Percentiles rank a stretch among this genome's conserved stretches.
Conservation (phyloP, 169 alveolate species). For the Toxoplasma gondii region DNA sequence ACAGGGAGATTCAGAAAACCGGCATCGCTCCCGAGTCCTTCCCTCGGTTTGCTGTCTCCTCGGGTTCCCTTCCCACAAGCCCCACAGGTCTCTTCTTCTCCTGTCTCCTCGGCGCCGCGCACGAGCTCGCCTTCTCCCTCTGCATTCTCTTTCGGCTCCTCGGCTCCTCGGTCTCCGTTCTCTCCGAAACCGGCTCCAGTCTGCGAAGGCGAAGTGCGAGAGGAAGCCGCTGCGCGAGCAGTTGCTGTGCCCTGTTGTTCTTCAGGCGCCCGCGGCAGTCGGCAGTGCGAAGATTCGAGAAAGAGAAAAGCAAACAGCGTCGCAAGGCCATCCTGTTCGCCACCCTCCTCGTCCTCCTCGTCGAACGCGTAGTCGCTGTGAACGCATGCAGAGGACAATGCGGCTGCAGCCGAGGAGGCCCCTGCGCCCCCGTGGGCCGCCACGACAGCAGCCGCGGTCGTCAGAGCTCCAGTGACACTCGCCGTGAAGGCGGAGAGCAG, state of each 20-base stretch:
- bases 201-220: no score
- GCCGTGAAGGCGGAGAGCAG: neutral
- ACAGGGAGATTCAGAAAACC: neutral
- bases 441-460: neutral
- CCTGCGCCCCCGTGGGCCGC: constrained; percentile 10
- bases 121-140: no score
- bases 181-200: no score
- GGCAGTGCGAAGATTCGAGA: neutral
- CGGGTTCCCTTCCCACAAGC: neutral
- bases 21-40: neutral
- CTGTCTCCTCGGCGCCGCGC: no score
- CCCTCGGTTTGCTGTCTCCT: neutral
- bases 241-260: no score
- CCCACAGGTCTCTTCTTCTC: neutral
- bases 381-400: neutral
- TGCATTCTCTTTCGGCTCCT: no score
- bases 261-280: neutral
- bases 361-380: constrained; percentile 6
- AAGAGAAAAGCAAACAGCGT: neutral
- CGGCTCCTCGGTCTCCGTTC: no score
- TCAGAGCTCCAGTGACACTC: neutral
- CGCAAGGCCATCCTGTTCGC: neutral
- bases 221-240: no score
- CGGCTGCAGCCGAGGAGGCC: neutral
- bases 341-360: neutral